phyloP scores from a whole-genome alignment of 1,284 basidiomycete genomes.

The Trichosporon inkin region DNA sequence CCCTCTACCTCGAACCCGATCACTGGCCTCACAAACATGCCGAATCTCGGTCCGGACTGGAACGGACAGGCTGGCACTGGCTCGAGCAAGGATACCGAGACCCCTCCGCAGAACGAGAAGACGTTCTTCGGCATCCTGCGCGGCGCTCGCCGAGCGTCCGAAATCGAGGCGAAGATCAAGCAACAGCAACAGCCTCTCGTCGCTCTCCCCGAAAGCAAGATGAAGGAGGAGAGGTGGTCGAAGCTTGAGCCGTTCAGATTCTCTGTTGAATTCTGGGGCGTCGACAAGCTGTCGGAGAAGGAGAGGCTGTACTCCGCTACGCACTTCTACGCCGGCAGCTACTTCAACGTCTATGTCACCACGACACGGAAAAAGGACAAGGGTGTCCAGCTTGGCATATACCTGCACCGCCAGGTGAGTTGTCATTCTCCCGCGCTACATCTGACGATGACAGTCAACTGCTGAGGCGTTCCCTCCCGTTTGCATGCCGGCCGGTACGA shows the following conservation, averaged over 20 bases:
- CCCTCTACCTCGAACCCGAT: conserved; percentile 9
- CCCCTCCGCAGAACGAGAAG: conserved; percentile 43
- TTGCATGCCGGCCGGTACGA: conserved; percentile 7
- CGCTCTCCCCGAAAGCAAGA: conserved; percentile 18
- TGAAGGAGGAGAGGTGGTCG: conserved; percentile 40
- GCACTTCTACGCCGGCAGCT: conserved; percentile 52
- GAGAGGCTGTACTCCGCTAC: conserved; percentile 57
- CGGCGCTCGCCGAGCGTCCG: conserved; percentile 31
- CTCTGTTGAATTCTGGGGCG: conserved; percentile 84
- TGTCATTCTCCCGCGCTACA: not conserved
- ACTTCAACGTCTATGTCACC: conserved; percentile 61
- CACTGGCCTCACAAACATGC: conserved; percentile 31
- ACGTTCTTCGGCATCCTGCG: conserved; percentile 50
- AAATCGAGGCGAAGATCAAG: conserved; percentile 35
- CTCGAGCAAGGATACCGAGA: conserved; percentile 9
- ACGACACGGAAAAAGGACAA: conserved; percentile 66
- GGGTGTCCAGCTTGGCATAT: conserved; percentile 76
- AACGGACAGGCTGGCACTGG: conserved; percentile 37
- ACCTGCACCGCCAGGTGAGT: conserved; percentile 69
- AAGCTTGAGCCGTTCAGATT: conserved; percentile 63
- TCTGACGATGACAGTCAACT: conserved; percentile 50
- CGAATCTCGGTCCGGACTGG: conserved; percentile 42
- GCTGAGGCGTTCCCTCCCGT: conserved; percentile 48
- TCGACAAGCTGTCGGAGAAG: conserved; percentile 76
- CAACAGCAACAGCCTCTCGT: conserved; percentile 22